Percentiles rank a stretch among this genome's conserved stretches.
Evolutionary conservation across 2,329 filamentous ascomycete genomes (phyloP).

Genomic region (Aureobasidium sp.): DNA sequence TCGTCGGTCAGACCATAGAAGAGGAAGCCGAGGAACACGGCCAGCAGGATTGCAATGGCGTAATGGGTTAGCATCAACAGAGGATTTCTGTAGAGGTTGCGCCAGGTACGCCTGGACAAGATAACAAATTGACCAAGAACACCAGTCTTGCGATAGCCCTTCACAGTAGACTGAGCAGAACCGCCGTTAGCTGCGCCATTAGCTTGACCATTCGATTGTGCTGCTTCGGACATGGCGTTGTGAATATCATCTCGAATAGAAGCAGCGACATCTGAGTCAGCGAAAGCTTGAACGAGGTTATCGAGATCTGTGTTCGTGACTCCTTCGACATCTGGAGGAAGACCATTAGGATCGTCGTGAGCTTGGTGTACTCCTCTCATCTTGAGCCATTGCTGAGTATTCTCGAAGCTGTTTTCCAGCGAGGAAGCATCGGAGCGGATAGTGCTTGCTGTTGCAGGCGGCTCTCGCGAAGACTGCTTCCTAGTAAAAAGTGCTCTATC

Average conservation of each 20-base stretch:
- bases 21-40: slow-evolving; percentile 87
- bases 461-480: slow-evolving; percentile 52
- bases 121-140: slow-evolving; percentile 79
- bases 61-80: slow-evolving; percentile 99
- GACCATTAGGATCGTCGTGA: slow-evolving; percentile 61
- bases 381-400: slow-evolving; percentile 52
- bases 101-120: slow-evolving; percentile 86
- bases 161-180: slow-evolving; percentile 49
- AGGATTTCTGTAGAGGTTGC: slow-evolving; percentile 93
- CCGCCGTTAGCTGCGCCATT: slow-evolving; percentile 43
- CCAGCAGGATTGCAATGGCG: slow-evolving; percentile 88
- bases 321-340: slow-evolving; percentile 50
- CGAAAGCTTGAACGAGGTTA: slow-evolving; percentile 67
- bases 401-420: slow-evolving; percentile 44
- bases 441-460: slow-evolving; percentile 36
- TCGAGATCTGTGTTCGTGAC: slow-evolving; percentile 70
- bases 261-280: slow-evolving; percentile 67
- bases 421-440: slow-evolving; percentile 50
- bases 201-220: slow-evolving; percentile 41
- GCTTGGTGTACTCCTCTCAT: slow-evolving; percentile 46
- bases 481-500: slow-evolving; percentile 86
- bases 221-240: slow-evolving; percentile 60
- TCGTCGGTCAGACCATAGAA: slow-evolving; percentile 96
- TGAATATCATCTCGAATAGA: slow-evolving; percentile 72
- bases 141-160: slow-evolving; percentile 75